These are phyloP conservation scores for Pharnaceum exiguum DNA, from an alignment of 148 eudicot genomes.

Conservation along the genomic window DNA sequence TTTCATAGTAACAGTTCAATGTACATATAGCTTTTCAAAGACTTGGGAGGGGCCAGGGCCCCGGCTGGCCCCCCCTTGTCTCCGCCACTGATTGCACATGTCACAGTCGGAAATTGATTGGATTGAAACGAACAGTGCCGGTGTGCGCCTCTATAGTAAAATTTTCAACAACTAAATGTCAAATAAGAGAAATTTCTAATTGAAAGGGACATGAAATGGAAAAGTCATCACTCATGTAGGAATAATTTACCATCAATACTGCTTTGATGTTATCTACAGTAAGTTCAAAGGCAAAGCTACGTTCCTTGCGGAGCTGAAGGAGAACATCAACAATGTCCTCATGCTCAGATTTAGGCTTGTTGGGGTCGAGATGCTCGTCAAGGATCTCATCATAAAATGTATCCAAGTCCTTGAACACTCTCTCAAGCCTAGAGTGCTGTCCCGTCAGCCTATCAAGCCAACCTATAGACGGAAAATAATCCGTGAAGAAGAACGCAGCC, in stretches of 20 bases:
- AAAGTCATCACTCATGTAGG: no score
- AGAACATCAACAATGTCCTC: constrained; percentile 27
- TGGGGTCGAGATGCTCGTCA: constrained; percentile 17
- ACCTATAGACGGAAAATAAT: constrained; percentile 14
- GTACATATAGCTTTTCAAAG: no score
- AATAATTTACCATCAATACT: constrained; percentile 10
- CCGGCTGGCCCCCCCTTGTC: no score
- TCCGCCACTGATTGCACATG: no score
- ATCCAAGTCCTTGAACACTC: constrained; percentile 9
- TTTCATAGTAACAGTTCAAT: no score
- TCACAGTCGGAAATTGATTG: no score
- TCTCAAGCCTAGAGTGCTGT: constrained; percentile 8
- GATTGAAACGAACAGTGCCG: no score
- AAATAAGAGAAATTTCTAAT: no score
- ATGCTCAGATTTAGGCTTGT: background rate
- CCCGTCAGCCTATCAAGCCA: constrained; percentile 23
- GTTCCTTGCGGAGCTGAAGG: constrained; percentile 9
- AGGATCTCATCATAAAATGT: constrained; percentile 19
- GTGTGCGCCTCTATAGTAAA: no score
- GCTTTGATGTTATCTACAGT: constrained; percentile 15
- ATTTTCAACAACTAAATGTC: no score
- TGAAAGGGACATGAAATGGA: no score
- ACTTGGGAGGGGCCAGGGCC: no score
- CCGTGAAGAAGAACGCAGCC: background rate
- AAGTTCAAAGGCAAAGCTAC: constrained; percentile 4